phyloP scores from a whole-genome alignment of 1,284 basidiomycete species.

The Trichosporon coremiiforme region DNA sequence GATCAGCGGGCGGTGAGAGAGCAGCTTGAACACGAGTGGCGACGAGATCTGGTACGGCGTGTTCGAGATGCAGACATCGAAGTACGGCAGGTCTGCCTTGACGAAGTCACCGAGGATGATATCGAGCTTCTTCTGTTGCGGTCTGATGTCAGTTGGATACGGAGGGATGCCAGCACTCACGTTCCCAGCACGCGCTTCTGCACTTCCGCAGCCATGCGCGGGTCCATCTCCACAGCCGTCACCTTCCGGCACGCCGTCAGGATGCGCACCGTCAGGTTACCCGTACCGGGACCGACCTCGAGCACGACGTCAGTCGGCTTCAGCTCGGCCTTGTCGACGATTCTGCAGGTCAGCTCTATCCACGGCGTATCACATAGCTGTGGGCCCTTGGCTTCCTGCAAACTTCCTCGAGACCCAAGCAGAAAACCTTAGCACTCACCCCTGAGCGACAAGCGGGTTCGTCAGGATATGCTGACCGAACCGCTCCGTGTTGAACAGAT shows the following conservation, averaged over 20 bases:
- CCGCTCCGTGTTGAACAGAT: slow-evolving; percentile 87
- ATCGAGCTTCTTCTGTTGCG: slow-evolving; percentile 91
- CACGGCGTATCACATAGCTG: background rate
- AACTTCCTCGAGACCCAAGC: slow-evolving; percentile 22
- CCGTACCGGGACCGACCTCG: slow-evolving; percentile 98
- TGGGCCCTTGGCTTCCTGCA: slow-evolving; percentile 29
- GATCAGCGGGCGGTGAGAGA: slow-evolving; percentile 92
- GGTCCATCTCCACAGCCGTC: slow-evolving; percentile 97
- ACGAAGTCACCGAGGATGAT: slow-evolving; percentile 96
- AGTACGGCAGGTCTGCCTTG: slow-evolving; percentile 94
- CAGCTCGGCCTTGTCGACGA: slow-evolving; percentile 85
- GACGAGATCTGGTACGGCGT: slow-evolving; percentile 99
- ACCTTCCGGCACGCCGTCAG: slow-evolving; percentile 90
- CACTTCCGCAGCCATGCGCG: slow-evolving; percentile 96
- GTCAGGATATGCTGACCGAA: slow-evolving; percentile 98
- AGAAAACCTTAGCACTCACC: slow-evolving; percentile 61
- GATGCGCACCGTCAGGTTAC: slow-evolving; percentile 93
- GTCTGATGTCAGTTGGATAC: slow-evolving; percentile 60
- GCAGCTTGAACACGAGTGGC: slow-evolving; percentile 92
- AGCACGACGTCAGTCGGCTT: slow-evolving; percentile 96
- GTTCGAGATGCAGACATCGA: slow-evolving; percentile 98
- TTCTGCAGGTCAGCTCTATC: slow-evolving; percentile 59
- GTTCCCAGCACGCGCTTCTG: slow-evolving; percentile 97
- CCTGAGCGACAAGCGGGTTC: slow-evolving; percentile 85
- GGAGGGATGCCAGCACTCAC: slow-evolving; percentile 62